Conservation (phyloP, 768 basidiomycete species). For the Rickenella mellea region DNA sequence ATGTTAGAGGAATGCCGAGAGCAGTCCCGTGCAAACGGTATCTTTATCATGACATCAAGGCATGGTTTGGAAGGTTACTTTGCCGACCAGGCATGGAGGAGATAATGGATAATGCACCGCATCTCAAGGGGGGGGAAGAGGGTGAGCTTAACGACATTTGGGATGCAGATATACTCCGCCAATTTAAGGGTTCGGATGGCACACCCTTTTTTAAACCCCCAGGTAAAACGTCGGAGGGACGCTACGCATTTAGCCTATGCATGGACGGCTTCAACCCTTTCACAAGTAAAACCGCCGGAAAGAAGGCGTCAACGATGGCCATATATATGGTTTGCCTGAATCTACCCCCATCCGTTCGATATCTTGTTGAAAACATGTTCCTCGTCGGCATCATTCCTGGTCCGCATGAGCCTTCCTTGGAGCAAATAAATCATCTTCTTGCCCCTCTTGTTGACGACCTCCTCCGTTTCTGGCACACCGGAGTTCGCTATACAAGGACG, state of each 20-base stretch:
- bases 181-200: constrained; percentile 19
- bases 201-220: constrained; percentile 11
- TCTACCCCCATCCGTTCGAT: constrained; percentile 21
- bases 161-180: constrained; percentile 14
- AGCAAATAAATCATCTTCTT: constrained; percentile 16
- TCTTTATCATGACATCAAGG: too few species aligned
- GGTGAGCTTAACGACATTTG: constrained; percentile 15
- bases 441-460: constrained; percentile 11
- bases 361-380: constrained; percentile 24
- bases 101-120: constrained; percentile 12
- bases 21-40: too few species aligned
- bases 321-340: constrained; percentile 27
- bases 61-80: constrained; percentile 20
- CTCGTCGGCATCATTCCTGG: constrained; percentile 26
- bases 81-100: constrained; percentile 15
- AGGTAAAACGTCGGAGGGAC: constrained; percentile 11
- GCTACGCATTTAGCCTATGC: constrained; percentile 20
- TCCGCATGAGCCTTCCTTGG: constrained; percentile 19
- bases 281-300: constrained; percentile 17
- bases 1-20: too few species aligned
- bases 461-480: constrained; percentile 18
- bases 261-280: constrained; percentile 28
- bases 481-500: constrained; percentile 16
- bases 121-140: neutral
- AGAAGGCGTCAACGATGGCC: constrained; percentile 18